Evolutionary conservation across 2,329 filamentous ascomycete genomes (phyloP).

Genomic region (Cladosporium sp.): DNA sequence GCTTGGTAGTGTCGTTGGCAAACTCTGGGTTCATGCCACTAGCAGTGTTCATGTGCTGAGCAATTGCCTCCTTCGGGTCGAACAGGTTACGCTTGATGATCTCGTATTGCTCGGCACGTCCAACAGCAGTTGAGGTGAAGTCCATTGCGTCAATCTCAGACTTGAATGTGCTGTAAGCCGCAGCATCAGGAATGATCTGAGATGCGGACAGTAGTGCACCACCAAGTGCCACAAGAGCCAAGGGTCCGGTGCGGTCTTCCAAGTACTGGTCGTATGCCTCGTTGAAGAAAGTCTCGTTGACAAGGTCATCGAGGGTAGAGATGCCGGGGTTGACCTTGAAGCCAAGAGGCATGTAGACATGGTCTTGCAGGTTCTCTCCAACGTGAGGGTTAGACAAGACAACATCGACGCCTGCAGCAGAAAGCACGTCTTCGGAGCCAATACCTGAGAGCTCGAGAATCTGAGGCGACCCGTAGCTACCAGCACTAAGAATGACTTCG

Average conservation of each 20-base stretch:
- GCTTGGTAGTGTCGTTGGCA: slow-evolving; percentile 28
- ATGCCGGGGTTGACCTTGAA: not conserved
- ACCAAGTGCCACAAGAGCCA: slow-evolving; percentile 18
- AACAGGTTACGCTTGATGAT: slow-evolving; percentile 20
- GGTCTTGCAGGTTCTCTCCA: slow-evolving; percentile 62
- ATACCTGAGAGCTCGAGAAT: slow-evolving; percentile 61
- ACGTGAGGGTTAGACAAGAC: slow-evolving; percentile 60
- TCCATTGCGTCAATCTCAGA: not conserved
- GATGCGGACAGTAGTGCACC: slow-evolving; percentile 11
- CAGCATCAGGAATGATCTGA: not conserved
- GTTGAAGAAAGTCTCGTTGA: slow-evolving; percentile 17
- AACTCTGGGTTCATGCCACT: slow-evolving; percentile 28
- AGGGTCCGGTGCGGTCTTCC: slow-evolving; percentile 21
- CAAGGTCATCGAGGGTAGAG: slow-evolving; percentile 17
- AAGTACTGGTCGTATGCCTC: slow-evolving; percentile 20
- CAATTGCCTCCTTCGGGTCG: slow-evolving; percentile 22
- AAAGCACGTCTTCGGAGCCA: slow-evolving; percentile 56
- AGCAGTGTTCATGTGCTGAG: slow-evolving; percentile 28
- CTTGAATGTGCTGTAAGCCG: slow-evolving; percentile 15
- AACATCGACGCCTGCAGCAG: slow-evolving; percentile 56
- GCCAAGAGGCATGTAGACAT: slow-evolving; percentile 32
- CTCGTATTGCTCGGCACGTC: not conserved
- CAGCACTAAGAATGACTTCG: slow-evolving; percentile 44
- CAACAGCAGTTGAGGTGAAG: slow-evolving; percentile 4
- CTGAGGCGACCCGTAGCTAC: slow-evolving; percentile 42